Evolutionary conservation across 2,329 filamentous ascomycete genomes (phyloP), one percentile per base, ranked within the genome.

Genomic region (Incumbomyces delicatus): DNA sequence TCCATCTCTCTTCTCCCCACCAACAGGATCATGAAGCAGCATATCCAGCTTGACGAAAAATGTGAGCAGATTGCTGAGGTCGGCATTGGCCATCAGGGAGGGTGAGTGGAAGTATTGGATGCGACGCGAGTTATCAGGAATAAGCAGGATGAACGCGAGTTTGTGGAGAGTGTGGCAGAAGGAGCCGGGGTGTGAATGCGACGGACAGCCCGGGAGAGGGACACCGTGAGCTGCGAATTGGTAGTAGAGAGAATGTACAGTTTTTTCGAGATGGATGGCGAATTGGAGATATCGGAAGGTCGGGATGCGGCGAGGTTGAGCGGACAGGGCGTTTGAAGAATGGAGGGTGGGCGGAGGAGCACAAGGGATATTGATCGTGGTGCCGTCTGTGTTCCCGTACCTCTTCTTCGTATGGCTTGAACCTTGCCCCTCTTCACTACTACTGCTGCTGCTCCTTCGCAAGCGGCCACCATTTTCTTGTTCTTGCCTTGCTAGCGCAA

Each of bases 41-140:
- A 88, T 78, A 57, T 78, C 73, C 13, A 92, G 73, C 65, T 90
- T 89, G 51, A 85, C 59, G 53, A 86, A 68, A 66, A 90, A 81
- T 49, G 81, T 63, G 37, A 80, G 76, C 2, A 76, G 71, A 42
- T 76, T 70, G 58, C 77, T 75, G 8, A 92, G 61, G 57, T 86
- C 78, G 3, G 60, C 50, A 47, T 82, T 67, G 8, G 72, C 66
- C 72, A 83, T 83, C 40, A 81, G 68, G 0, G 57, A 53, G 8
- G 45, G 44, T 60, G 77, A 77, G 27, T 67, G 68, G 4, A 87
- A 61, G 5, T 82, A 66, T 1, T 66, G 67, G 5, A 71, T 63
- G 1, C 86, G 77, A 12, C 74, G 66, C 0, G 53, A 56, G 41
- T 72, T 81, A 12, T 77, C 78, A 0, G 76, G 66, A 3, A 81